These are phyloP conservation scores for Saururus chinensis DNA, from an alignment of 164 flowering plant genomes.

Conservation along the genomic window DNA sequence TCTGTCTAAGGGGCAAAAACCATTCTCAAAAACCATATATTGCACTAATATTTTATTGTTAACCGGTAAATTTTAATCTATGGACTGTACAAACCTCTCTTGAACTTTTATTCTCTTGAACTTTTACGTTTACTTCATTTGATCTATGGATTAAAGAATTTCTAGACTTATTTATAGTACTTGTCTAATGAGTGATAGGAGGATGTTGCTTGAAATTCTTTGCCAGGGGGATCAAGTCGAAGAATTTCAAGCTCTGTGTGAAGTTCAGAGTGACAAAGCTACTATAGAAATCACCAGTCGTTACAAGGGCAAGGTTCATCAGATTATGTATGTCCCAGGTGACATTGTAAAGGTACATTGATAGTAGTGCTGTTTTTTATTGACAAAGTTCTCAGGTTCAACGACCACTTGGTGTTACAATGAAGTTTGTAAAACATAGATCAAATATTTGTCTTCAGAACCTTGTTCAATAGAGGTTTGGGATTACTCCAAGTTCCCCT, in stretches of 20 bases:
- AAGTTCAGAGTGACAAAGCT: constrained; percentile 99
- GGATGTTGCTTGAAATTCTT: not conserved
- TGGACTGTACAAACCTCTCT: not conserved
- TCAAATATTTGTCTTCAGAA: too few species aligned
- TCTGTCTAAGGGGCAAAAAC: not conserved
- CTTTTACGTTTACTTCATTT: too few species aligned
- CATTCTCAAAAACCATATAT: not conserved
- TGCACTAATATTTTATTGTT: not conserved
- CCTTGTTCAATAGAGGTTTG: too few species aligned
- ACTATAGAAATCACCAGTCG: constrained; percentile 99
- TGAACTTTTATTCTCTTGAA: too few species aligned
- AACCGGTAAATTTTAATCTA: too few species aligned
- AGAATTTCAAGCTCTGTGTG: constrained; percentile 93
- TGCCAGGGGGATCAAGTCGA: constrained; percentile 83
- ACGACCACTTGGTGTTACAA: not conserved
- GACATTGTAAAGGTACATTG: constrained; percentile 71
- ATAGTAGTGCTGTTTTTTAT: not conserved
- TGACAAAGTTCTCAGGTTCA: not conserved
- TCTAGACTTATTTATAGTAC: too few species aligned
- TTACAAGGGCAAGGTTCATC: constrained; percentile 65
- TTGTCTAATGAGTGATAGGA: not conserved
- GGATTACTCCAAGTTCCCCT: too few species aligned
- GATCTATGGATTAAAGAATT: too few species aligned
- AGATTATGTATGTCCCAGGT: constrained; percentile 66
- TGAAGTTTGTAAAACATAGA: too few species aligned